These are phyloP conservation scores for Brassica carinata DNA, from an alignment of 345 rosid species.

Conservation along the genomic window DNA sequence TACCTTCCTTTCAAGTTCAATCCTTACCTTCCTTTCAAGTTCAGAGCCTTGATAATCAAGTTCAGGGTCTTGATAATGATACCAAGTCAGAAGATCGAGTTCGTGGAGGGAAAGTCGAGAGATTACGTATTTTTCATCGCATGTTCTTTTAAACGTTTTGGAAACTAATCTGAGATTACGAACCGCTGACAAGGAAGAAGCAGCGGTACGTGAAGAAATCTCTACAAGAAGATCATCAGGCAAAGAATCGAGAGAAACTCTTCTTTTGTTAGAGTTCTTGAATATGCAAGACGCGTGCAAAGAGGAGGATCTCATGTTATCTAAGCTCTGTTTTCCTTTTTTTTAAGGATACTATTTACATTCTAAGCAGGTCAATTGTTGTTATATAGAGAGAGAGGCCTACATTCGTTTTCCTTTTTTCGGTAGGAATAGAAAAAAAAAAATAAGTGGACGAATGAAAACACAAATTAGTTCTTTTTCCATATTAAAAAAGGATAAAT, in stretches of 20 bases:
- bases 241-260: neutral
- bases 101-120: slow-evolving; percentile 3
- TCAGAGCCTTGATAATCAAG: neutral
- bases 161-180: slow-evolving; percentile 17
- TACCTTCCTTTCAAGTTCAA: too few relatives aligned
- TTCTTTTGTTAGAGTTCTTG: neutral
- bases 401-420: neutral
- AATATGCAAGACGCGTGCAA: neutral
- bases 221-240: slow-evolving; percentile 24
- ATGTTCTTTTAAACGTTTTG: neutral
- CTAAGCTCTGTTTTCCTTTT: neutral
- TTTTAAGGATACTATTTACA: neutral
- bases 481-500: neutral
- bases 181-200: slow-evolving; percentile 12
- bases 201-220: slow-evolving; percentile 1
- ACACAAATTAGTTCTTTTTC: neutral
- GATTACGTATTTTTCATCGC: slow-evolving; percentile 18
- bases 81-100: slow-evolving; percentile 1
- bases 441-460: neutral
- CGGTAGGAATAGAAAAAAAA: neutral
- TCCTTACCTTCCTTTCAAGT: neutral
- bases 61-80: neutral
- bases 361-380: neutral
- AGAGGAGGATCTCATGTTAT: slow-evolving; percentile 3
- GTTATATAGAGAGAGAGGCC: neutral